These are phyloP conservation scores for Pseudofabraea citricarpa DNA, from an alignment of 2,329 filamentous ascomycete genomes.

Conservation along the genomic window DNA sequence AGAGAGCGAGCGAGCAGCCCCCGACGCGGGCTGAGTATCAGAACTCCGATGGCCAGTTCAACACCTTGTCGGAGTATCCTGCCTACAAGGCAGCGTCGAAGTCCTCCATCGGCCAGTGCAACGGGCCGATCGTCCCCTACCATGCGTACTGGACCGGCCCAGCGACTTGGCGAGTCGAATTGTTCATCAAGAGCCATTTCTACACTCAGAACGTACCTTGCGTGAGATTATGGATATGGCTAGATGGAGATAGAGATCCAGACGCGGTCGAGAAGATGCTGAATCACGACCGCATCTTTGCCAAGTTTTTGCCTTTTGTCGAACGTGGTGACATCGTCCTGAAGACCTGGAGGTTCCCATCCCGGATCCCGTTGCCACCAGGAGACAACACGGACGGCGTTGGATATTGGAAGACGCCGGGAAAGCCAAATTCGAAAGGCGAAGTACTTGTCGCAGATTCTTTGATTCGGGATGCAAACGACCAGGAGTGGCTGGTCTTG, in stretches of 20 bases:
- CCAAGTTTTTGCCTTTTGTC: constrained; percentile 47
- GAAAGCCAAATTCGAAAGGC: constrained; percentile 31
- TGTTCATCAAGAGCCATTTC: constrained; percentile 51
- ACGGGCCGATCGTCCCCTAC: constrained; percentile 50
- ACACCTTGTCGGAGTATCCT: constrained; percentile 27
- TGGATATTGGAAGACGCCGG: constrained; percentile 42
- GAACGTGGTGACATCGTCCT: constrained; percentile 46
- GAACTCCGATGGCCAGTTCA: constrained; percentile 29
- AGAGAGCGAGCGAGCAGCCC: constrained; percentile 27
- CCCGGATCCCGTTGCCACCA: constrained; percentile 44
- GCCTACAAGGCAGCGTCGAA: constrained; percentile 33
- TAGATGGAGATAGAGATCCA: constrained; percentile 46
- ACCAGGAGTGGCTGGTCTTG: constrained; percentile 48
- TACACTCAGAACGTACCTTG: constrained; percentile 53
- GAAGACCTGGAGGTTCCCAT: constrained; percentile 49
- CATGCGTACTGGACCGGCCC: constrained; percentile 54
- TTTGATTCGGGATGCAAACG: constrained; percentile 41
- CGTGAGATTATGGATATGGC: constrained; percentile 47
- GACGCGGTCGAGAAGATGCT: constrained; percentile 46
- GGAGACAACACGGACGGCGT: constrained; percentile 43
- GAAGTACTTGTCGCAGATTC: constrained; percentile 42
- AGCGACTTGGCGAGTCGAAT: constrained; percentile 50
- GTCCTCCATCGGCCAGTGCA: constrained; percentile 40
- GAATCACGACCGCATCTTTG: constrained; percentile 44
- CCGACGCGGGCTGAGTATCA: constrained; percentile 25